Base-by-base conservation (phyloP, 2,329 filamentous ascomycete species). In the Peltaster fructicola region DNA sequence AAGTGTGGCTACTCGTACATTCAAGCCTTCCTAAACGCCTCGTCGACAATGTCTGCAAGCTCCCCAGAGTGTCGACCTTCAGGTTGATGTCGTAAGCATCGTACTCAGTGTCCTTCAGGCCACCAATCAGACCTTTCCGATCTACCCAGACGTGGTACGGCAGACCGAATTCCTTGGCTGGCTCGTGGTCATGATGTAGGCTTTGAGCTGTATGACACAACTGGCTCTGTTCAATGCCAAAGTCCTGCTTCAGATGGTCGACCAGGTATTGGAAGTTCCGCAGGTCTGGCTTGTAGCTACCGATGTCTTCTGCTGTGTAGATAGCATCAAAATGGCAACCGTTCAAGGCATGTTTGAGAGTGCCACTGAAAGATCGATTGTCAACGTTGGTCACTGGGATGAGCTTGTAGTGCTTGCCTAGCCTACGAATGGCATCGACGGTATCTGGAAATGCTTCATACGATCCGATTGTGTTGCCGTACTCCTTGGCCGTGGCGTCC, bases 151-250 rank as follows among this genome's bases (percentile, higher is more conserved):
- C 63, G 29, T 62, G 70, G n/a, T n/a, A n/a, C 35, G 56, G 57
- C 17, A 80, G 43, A 1, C 67, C 71, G 10, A 70, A 38, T 40
- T 65, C 45, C 47, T 63, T 65, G 3, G 70, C 68, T 0, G 76
- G 70, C 4, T 64, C 59, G 46, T 79, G 73, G 38, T 81, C 76
- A 34, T 73, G 65, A 17, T 57, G 60, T 44, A 78, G 49, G 32
- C 69, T 73, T 48, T 75, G 63, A 25, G 75, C 76, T 0, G 74
- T 73, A 43, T 78, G 73, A 34, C 79, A 41, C 21, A 81, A 54
- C 32, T 68, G 53, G 0, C 52, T 50, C 35, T 64, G 67, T 15
- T 60, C 55, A 0, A 77, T 44, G 0, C 63, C 68, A 25, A 74
- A 62, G 5, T 67, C 59, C 3, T 47, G 37, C 38, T 61, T 50